Evolutionary conservation across 1,284 basidiomycete genomes (phyloP).

Genomic region (Tilletia walkeri): DNA sequence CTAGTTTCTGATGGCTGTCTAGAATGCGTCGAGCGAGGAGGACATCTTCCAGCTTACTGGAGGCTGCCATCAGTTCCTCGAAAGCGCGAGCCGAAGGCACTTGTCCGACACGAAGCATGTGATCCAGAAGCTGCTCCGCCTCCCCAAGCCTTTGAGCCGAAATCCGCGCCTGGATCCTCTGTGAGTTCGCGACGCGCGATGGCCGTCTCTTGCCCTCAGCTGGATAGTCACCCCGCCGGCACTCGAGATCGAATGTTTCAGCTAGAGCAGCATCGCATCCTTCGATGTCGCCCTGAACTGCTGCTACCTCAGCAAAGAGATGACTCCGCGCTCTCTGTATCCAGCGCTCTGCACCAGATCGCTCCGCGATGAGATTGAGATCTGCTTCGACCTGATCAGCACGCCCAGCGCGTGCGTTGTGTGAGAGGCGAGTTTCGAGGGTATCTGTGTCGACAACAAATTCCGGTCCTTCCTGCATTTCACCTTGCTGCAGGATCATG

Average conservation of each 20-base stretch:
- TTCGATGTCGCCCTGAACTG: constrained; percentile 28
- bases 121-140: not conserved
- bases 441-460: constrained; percentile 21
- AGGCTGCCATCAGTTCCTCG: constrained; percentile 10
- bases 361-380: not conserved
- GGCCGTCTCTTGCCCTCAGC: constrained; percentile 21
- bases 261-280: constrained; percentile 20
- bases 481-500: not conserved
- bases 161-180: constrained; percentile 22
- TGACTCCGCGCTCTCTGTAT: not conserved
- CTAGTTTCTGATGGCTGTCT: not conserved
- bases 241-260: constrained; percentile 26
- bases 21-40: constrained; percentile 58
- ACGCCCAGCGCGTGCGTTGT: constrained; percentile 11
- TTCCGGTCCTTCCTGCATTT: not conserved
- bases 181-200: constrained; percentile 14
- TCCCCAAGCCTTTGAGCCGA: constrained; percentile 23
- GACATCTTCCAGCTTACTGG: constrained; percentile 4
- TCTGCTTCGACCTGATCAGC: constrained; percentile 18
- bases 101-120: constrained; percentile 1
- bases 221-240: constrained; percentile 10
- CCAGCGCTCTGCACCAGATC: not conserved
- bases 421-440: constrained; percentile 15
- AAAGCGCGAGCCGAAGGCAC: not conserved
- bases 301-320: not conserved